A percentile compares a stretch with the other conserved stretches of the same genome.
Evolutionary conservation across 2,329 filamentous ascomycete genomes (phyloP).

Genomic region (Amauroascus verrucosus): DNA sequence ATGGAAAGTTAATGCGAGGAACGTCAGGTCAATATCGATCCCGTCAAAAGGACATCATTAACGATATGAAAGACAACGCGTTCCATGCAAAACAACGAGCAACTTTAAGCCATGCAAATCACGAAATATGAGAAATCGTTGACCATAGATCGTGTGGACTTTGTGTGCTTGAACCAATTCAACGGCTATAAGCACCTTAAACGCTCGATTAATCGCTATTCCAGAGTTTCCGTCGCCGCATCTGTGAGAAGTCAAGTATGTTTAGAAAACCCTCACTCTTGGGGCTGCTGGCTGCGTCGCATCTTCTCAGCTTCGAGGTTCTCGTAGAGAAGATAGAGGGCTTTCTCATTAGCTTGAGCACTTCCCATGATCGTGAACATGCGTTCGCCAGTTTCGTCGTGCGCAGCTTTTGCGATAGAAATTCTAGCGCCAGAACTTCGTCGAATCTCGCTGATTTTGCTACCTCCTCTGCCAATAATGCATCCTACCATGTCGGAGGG

Average conservation of each 20-base stretch:
- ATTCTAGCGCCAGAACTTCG: slow-evolving; percentile 94
- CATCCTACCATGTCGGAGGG: slow-evolving; percentile 99
- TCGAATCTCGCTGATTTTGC: slow-evolving; percentile 97
- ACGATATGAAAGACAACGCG: slow-evolving; percentile 7
- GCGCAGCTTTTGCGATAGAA: slow-evolving; percentile 92
- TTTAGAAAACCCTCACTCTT: slow-evolving; percentile 37
- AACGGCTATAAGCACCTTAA: not conserved
- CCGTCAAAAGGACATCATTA: not conserved
- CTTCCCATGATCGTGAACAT: slow-evolving; percentile 99
- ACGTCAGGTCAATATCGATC: not conserved
- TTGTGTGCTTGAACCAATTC: not conserved
- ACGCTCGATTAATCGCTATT: not conserved
- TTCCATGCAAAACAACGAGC: not conserved
- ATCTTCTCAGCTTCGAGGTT: slow-evolving; percentile 99
- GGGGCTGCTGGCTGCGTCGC: slow-evolving; percentile 73
- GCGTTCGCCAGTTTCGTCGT: slow-evolving; percentile 93
- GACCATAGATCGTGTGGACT: slow-evolving; percentile 3
- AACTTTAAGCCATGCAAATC: not conserved
- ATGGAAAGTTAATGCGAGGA: not conserved
- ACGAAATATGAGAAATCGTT: slow-evolving; percentile 3
- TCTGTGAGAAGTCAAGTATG: not conserved
- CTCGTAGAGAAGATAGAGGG: slow-evolving; percentile 92
- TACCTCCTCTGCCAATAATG: slow-evolving; percentile 90
- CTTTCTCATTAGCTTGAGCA: slow-evolving; percentile 85
- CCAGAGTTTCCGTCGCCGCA: not conserved